Evolutionary conservation across 495 filamentous ascomycete genomes (phyloP).

Genomic region (Penicillium verhagenii): DNA sequence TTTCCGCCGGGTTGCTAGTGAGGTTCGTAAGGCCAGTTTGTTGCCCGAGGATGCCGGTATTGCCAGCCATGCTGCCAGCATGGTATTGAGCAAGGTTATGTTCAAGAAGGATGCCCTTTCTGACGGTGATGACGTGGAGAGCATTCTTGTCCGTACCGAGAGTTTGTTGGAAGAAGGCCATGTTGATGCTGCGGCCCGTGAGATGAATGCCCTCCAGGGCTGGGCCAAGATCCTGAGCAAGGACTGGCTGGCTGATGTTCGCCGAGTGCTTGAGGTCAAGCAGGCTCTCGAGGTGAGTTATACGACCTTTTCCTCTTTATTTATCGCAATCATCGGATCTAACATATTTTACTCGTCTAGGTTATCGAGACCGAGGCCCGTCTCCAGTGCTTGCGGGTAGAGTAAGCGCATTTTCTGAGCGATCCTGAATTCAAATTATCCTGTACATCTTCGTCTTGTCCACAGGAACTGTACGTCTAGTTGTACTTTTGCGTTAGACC

Average conservation of each 20-base stretch:
- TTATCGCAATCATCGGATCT: background rate
- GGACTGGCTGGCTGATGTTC: constrained; percentile 88
- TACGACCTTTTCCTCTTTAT: background rate
- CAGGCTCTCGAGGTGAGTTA: constrained; percentile 87
- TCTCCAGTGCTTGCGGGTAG: constrained; percentile 50
- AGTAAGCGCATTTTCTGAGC: constrained; percentile 40
- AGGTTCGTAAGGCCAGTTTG: constrained; percentile 90
- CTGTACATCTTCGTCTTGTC: constrained; percentile 36
- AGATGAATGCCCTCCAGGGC: constrained; percentile 88
- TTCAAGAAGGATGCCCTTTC: constrained; percentile 92
- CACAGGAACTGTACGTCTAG: constrained; percentile 48
- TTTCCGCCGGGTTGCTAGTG: constrained; percentile 89
- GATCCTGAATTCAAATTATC: constrained; percentile 32
- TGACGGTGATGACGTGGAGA: constrained; percentile 89
- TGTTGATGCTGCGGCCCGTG: constrained; percentile 84
- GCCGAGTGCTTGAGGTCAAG: constrained; percentile 87
- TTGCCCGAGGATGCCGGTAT: constrained; percentile 92
- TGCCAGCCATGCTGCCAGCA: constrained; percentile 86
- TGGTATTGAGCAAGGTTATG: constrained; percentile 82
- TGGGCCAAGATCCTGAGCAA: constrained; percentile 92
- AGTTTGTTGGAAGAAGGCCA: constrained; percentile 87
- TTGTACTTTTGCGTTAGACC: constrained; percentile 42
- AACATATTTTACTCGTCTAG: constrained; percentile 19
- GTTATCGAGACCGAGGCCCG: constrained; percentile 52
- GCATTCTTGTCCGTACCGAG: constrained; percentile 83